These are phyloP conservation scores for Penicillium lividum DNA, from an alignment of 495 filamentous ascomycete genomes.

Conservation along the genomic window DNA sequence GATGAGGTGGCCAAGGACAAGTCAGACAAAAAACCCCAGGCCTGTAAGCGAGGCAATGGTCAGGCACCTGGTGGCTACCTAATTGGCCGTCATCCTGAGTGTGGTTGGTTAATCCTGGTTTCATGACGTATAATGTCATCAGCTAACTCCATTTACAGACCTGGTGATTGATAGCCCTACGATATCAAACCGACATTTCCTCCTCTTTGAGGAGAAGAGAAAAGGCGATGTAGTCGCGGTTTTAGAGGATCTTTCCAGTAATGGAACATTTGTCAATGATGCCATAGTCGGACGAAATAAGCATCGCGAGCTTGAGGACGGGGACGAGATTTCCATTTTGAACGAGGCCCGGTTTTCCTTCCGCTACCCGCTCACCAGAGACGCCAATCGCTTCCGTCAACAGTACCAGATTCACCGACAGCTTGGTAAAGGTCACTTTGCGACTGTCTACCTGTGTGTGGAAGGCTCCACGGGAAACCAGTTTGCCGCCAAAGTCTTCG, in stretches of 20 bases:
- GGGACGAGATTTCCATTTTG: slow-evolving; percentile 85
- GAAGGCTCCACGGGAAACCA: slow-evolving; percentile 79
- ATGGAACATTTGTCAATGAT: slow-evolving; percentile 96
- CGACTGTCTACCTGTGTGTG: slow-evolving; percentile 87
- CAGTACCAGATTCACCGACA: slow-evolving; percentile 83
- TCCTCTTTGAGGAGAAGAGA: slow-evolving; percentile 86
- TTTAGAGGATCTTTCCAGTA: slow-evolving; percentile 90
- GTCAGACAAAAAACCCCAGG: slow-evolving; percentile 31
- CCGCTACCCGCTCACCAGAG: slow-evolving; percentile 76
- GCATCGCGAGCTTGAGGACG: slow-evolving; percentile 79
- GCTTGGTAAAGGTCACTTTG: slow-evolving; percentile 96
- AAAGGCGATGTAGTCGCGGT: slow-evolving; percentile 77
- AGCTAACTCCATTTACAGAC: slow-evolving; percentile 52
- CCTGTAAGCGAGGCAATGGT: slow-evolving; percentile 31
- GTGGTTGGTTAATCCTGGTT: slow-evolving; percentile 55
- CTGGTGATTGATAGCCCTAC: slow-evolving; percentile 74
- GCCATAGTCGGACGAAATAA: slow-evolving; percentile 89
- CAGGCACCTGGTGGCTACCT: slow-evolving; percentile 81
- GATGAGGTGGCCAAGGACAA: slow-evolving; percentile 45
- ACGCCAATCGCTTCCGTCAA: slow-evolving; percentile 76
- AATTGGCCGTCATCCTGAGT: slow-evolving; percentile 90
- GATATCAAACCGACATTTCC: slow-evolving; percentile 93
- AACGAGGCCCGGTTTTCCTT: slow-evolving; percentile 85
- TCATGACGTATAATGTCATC: not conserved
- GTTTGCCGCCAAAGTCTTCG: slow-evolving; percentile 94